Conservation (phyloP, 768 basidiomycete genomes). For the Albatrellus ellisii region DNA sequence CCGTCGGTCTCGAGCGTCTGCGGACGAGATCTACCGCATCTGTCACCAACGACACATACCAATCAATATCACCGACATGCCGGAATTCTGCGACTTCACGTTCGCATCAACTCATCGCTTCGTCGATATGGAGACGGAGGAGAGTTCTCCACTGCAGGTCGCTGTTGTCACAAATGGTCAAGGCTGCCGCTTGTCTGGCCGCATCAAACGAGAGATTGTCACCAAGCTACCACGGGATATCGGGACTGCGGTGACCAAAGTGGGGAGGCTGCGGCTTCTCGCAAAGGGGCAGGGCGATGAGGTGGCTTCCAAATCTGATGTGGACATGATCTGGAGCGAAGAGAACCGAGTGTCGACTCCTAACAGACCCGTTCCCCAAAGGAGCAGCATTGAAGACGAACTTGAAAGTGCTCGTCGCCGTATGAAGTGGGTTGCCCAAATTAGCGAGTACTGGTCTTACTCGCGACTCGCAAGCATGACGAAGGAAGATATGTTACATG, state of each 20-base stretch:
- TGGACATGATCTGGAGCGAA: slow-evolving; percentile 39
- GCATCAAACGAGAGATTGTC: slow-evolving; percentile 76
- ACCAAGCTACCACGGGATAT: slow-evolving; percentile 56
- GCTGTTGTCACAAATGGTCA: slow-evolving; percentile 86
- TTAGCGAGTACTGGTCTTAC: slow-evolving; percentile 94
- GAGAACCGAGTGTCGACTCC: slow-evolving; percentile 45
- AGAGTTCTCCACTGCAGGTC: slow-evolving; percentile 48
- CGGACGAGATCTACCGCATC: slow-evolving; percentile 39
- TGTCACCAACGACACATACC: slow-evolving; percentile 51
- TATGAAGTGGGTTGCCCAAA: slow-evolving; percentile 90
- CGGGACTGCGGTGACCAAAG: slow-evolving; percentile 60
- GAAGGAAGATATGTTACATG: slow-evolving; percentile 49
- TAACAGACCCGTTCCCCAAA: slow-evolving; percentile 53
- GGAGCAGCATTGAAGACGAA: slow-evolving; percentile 29
- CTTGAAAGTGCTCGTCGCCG: slow-evolving; percentile 35
- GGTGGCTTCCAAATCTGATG: slow-evolving; percentile 20
- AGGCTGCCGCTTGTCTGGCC: slow-evolving; percentile 73
- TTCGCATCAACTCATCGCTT: slow-evolving; percentile 84
- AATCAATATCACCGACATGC: slow-evolving; percentile 81
- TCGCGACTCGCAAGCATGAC: slow-evolving; percentile 60
- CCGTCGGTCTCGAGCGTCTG: slow-evolving; percentile 38
- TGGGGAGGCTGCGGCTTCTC: slow-evolving; percentile 54
- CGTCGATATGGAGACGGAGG: slow-evolving; percentile 30
- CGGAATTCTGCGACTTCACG: slow-evolving; percentile 78
- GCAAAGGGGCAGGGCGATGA: slow-evolving; percentile 24